Evolutionary conservation across 176 grass and related monocot species (phyloP).

Genomic region (Phragmites australis): DNA sequence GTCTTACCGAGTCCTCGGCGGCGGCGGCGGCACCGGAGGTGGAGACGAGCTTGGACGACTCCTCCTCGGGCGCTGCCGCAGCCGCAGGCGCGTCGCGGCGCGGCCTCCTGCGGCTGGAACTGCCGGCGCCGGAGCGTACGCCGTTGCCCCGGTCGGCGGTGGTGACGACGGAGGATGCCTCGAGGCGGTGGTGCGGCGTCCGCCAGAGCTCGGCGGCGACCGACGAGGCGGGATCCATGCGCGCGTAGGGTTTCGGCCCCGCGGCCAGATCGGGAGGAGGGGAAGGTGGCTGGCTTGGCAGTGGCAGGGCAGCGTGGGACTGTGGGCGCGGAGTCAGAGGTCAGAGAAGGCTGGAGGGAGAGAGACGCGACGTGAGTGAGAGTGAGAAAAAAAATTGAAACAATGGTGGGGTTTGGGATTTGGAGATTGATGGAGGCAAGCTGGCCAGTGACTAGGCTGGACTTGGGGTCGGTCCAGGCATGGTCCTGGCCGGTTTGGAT

Average conservation of each 20-base stretch:
- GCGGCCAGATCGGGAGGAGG: slow-evolving; percentile 22
- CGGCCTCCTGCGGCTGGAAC: slow-evolving; percentile 29
- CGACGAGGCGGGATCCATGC: slow-evolving; percentile 30
- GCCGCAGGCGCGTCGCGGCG: neutral
- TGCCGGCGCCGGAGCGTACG: neutral
- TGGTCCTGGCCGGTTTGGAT: too few species aligned
- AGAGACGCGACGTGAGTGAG: neutral
- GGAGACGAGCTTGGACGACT: slow-evolving; percentile 55
- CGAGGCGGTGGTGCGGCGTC: neutral
- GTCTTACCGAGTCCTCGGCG: slow-evolving; percentile 38
- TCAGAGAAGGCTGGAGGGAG: slow-evolving; percentile 13
- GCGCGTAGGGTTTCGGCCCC: neutral
- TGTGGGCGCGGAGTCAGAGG: neutral
- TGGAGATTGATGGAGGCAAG: too few species aligned
- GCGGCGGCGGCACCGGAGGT: slow-evolving; percentile 28
- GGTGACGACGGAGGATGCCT: slow-evolving; percentile 52
- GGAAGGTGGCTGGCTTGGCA: neutral
- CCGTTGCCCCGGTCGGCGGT: slow-evolving; percentile 44
- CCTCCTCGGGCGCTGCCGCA: slow-evolving; percentile 33
- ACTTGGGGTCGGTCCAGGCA: too few species aligned
- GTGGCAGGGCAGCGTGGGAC: slow-evolving; percentile 9
- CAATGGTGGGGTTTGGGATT: too few species aligned
- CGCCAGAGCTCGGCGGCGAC: neutral
- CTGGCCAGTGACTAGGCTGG: too few species aligned
- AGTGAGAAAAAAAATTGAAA: too few species aligned